Evolutionary conservation across 2,329 filamentous ascomycete genomes (phyloP).

Genomic region (Coniella vitis): DNA sequence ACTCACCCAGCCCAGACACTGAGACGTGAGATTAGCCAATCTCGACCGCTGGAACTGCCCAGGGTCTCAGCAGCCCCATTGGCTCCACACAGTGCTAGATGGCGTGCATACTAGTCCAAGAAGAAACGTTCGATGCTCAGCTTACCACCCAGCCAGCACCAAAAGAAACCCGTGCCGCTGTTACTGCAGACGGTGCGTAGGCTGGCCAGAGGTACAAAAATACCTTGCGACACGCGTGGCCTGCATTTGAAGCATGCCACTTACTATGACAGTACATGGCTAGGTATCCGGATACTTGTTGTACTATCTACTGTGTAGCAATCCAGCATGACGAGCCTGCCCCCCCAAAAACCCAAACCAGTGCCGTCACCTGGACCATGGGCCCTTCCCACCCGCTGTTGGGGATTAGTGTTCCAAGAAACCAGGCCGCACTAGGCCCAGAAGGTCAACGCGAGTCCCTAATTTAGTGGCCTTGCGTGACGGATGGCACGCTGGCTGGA

Average conservation of each 20-base stretch:
- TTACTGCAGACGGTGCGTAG: too few relatives aligned
- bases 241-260: too few relatives aligned
- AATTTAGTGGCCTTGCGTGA: not conserved
- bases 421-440: not conserved
- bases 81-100: not conserved
- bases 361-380: not conserved
- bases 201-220: too few relatives aligned
- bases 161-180: too few relatives aligned
- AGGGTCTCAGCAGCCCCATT: not conserved
- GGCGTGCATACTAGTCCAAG: not conserved
- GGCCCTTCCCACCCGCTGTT: conserved; percentile 1
- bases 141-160: too few relatives aligned
- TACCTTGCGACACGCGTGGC: too few relatives aligned
- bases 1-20: not conserved
- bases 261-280: too few relatives aligned
- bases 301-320: too few relatives aligned
- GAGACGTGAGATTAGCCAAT: conserved; percentile 17
- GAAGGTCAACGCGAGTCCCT: conserved; percentile 4
- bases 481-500: conserved; percentile 2
- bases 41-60: conserved; percentile 6
- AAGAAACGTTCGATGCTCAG: too few relatives aligned
- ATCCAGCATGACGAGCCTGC: not conserved
- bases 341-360: not conserved
- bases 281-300: too few relatives aligned
- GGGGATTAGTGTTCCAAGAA: conserved; percentile 6